phyloP scores from a whole-genome alignment of 2,329 filamentous ascomycete species.

The Pseudogymnoascus sp. region DNA sequence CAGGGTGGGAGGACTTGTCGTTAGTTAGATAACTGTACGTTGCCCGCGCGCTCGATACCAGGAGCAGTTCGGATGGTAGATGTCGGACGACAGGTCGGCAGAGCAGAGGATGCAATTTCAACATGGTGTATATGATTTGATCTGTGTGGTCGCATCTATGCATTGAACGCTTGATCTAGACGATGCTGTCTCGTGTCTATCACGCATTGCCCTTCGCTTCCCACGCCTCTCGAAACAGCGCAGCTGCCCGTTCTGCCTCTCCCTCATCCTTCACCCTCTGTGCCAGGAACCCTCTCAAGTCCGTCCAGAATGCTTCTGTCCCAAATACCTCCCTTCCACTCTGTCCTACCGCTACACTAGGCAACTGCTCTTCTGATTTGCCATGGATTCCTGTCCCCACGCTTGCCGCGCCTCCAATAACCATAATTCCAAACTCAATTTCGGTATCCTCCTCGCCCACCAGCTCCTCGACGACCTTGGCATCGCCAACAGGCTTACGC shows the following conservation, averaged over 20 bases:
- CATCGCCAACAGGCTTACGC: conserved; percentile 77
- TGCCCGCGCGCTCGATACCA: conserved; percentile 4
- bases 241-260: conserved; percentile 54
- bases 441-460: conserved; percentile 46
- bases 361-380: conserved; percentile 28
- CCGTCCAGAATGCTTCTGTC: conserved; percentile 75
- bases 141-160: not conserved
- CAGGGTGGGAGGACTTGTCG: conserved; percentile 15
- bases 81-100: conserved; percentile 4
- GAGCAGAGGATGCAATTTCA: conserved; percentile 4
- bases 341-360: conserved; percentile 37
- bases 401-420: conserved; percentile 63
- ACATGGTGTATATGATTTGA: conserved; percentile 5
- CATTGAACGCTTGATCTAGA: not conserved
- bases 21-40: conserved; percentile 1
- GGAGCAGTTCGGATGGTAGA: conserved; percentile 4
- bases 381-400: conserved; percentile 21
- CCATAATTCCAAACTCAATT: conserved; percentile 80
- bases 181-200: not conserved
- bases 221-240: conserved; percentile 66
- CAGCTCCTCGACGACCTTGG: conserved; percentile 69
- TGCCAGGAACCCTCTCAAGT: conserved; percentile 71
- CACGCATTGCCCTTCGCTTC: conserved; percentile 28
- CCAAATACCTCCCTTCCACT: conserved; percentile 52
- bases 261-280: conserved; percentile 68